Evolutionary conservation across 2,329 filamentous ascomycete genomes (phyloP).

Genomic region (Microdochium trichocladiopsis): DNA sequence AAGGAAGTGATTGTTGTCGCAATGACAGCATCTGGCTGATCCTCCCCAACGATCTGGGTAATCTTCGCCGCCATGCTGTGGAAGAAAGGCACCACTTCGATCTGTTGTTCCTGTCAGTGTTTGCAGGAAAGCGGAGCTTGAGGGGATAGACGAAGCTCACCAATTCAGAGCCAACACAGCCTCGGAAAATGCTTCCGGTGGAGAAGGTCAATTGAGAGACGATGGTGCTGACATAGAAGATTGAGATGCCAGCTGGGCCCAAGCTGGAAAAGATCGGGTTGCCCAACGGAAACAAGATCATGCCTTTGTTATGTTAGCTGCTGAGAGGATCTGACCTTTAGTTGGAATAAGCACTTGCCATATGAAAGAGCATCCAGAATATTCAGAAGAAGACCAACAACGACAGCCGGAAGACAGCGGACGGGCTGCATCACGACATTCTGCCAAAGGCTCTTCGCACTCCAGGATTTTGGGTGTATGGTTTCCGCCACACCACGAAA

Average conservation of each 20-base stretch:
- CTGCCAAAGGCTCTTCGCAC: slow-evolving; percentile 57
- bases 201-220: slow-evolving; percentile 89
- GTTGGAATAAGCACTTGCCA: slow-evolving; percentile 36
- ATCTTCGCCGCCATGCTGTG: slow-evolving; percentile 97
- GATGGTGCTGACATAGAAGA: slow-evolving; percentile 98
- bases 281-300: slow-evolving; percentile 92
- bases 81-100: slow-evolving; percentile 97
- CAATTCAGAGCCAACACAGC: slow-evolving; percentile 91
- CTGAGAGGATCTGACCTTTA: neutral
- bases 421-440: slow-evolving; percentile 59
- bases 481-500: slow-evolving; percentile 20
- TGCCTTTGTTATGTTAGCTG: slow-evolving; percentile 40
- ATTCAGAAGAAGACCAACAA: slow-evolving; percentile 84
- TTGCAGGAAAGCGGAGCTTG: neutral
- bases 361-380: slow-evolving; percentile 93
- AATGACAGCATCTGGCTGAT: slow-evolving; percentile 78
- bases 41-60: slow-evolving; percentile 66
- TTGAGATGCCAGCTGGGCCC: slow-evolving; percentile 90
- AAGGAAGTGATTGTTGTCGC: slow-evolving; percentile 93
- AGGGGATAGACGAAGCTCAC: slow-evolving; percentile 30
- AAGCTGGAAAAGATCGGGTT: slow-evolving; percentile 78
- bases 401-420: slow-evolving; percentile 73
- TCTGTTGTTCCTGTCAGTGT: slow-evolving; percentile 39
- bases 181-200: slow-evolving; percentile 77
- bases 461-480: slow-evolving; percentile 64